Evolutionary conservation across 345 rosid genomes (phyloP), one percentile per base, ranked within the genome.

Genomic region (Citrus maxima): DNA sequence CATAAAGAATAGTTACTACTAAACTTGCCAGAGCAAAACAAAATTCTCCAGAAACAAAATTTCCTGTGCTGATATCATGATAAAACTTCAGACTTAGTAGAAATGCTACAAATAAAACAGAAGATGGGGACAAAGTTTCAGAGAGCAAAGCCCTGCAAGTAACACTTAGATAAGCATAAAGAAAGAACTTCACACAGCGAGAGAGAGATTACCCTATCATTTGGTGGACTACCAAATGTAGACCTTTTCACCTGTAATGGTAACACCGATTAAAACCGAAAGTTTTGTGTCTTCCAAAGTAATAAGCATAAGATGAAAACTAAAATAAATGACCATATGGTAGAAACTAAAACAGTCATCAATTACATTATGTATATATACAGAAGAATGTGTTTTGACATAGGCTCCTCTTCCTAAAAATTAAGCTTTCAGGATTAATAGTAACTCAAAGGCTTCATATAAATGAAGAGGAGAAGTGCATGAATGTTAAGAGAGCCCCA

Each of bases 231-330:
- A 56, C 78, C 81, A 71, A 67, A 88, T 73, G 88, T 62, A 79
- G 80, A 63, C 88, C 70, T 87, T 83, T 86, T 95, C 77, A 86
- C 86, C 98, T 95, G 90, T 73, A 86, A 67, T 65, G 71, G 58
- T 77, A 61, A 80, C 49, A 78, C 46, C 10, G 0, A 59, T 59
- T 54, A 54, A 27, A 32, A 65, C 59, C 25, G 61, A 58, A 35
- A 59, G 1, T 56, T 60, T 61, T 37, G 75, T 13, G 28, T 59
- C 51, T 65, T 56, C 66, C 66, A 25, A 55, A 40, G 60, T 75
- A 69, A 72, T 13, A 24, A 10, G 65, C 37, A 49, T 25, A 64
- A 37, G 32, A 25, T 64, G 40, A 32, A 30, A 64, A 64, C 68
- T 14, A 32, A 34, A 30, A 22, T 32, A 72, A 51, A 61, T 51